Evolutionary conservation across 2,329 filamentous ascomycete species (phyloP).

Genomic region (Trichophyton equinum): DNA sequence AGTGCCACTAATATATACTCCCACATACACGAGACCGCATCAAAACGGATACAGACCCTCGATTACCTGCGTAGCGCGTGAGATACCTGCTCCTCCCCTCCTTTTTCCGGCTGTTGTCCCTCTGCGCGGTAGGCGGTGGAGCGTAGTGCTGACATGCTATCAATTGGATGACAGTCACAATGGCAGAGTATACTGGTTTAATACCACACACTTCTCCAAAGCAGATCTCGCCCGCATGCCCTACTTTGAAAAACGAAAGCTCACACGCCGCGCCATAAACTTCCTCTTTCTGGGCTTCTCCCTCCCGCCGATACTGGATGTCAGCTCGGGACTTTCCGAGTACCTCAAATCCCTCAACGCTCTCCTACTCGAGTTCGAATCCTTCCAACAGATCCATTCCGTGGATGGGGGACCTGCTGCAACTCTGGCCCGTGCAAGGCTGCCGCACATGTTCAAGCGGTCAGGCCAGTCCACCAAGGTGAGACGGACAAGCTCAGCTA

Average conservation of each 20-base stretch:
- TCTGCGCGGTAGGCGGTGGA: neutral
- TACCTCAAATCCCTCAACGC: constrained; percentile 78
- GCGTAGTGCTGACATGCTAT: neutral
- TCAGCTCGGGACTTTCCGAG: constrained; percentile 68
- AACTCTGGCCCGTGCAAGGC: constrained; percentile 61
- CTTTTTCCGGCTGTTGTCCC: no score
- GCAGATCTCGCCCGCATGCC: constrained; percentile 67
- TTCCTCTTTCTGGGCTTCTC: constrained; percentile 88
- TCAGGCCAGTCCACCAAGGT: constrained; percentile 46
- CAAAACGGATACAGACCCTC: constrained; percentile 86
- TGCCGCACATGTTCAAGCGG: constrained; percentile 73
- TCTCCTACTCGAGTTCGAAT: constrained; percentile 81
- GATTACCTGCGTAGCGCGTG: constrained; percentile 89
- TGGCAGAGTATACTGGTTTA: constrained; percentile 95
- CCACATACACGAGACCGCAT: constrained; percentile 69
- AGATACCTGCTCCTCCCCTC: constrained; percentile 25
- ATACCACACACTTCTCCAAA: constrained; percentile 84
- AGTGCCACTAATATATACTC: constrained; percentile 48
- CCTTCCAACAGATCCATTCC: constrained; percentile 77
- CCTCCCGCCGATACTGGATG: constrained; percentile 75
- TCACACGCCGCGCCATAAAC: constrained; percentile 82
- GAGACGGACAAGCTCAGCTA: constrained; percentile 46
- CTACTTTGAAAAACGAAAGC: constrained; percentile 71
- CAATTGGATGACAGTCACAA: constrained; percentile 53
- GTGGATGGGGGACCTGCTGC: constrained; percentile 58